These are phyloP conservation scores for Chloromonas sp. DNA, from an alignment of 163 green algal species.

Conservation along the genomic window DNA sequence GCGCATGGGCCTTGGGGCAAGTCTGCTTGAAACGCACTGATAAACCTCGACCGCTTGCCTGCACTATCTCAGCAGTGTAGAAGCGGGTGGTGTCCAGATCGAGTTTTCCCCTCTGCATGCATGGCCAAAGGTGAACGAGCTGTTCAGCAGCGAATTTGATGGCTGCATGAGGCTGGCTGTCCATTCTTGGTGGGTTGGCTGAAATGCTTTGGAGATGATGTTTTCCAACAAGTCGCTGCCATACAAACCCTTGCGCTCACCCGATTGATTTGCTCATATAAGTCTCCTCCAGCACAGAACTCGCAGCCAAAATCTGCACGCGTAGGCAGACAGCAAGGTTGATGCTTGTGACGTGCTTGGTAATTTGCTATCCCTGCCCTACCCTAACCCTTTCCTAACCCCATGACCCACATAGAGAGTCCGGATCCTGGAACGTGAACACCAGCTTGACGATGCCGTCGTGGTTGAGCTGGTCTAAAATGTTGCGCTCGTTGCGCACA, in stretches of 20 bases:
- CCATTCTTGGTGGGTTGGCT: too few relatives aligned
- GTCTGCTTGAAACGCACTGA: too few relatives aligned
- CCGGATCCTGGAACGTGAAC: constrained; percentile 79
- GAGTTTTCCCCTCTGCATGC: constrained; percentile 14
- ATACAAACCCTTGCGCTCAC: constrained; percentile 7
- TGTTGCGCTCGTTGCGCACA: constrained; percentile 60
- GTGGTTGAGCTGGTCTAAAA: constrained; percentile 64
- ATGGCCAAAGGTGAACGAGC: background rate
- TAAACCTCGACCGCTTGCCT: constrained; percentile 5
- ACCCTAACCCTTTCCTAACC: background rate
- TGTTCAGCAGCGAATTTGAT: too few relatives aligned
- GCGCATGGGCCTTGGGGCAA: too few relatives aligned
- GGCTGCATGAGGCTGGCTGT: too few relatives aligned
- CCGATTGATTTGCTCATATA: constrained; percentile 82
- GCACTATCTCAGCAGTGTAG: constrained; percentile 84
- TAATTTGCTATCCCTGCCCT: background rate
- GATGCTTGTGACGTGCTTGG: background rate
- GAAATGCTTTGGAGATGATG: too few relatives aligned
- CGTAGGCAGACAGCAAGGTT: background rate
- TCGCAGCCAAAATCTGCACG: constrained; percentile 79
- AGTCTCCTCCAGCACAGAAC: constrained; percentile 77
- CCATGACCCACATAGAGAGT: constrained; percentile 38
- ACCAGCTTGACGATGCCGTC: constrained; percentile 61
- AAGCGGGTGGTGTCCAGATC: constrained; percentile 17
- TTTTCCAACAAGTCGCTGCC: too few relatives aligned